phyloP scores from a whole-genome alignment of 2,329 filamentous ascomycete genomes.

The Rachicladosporium sp. region DNA sequence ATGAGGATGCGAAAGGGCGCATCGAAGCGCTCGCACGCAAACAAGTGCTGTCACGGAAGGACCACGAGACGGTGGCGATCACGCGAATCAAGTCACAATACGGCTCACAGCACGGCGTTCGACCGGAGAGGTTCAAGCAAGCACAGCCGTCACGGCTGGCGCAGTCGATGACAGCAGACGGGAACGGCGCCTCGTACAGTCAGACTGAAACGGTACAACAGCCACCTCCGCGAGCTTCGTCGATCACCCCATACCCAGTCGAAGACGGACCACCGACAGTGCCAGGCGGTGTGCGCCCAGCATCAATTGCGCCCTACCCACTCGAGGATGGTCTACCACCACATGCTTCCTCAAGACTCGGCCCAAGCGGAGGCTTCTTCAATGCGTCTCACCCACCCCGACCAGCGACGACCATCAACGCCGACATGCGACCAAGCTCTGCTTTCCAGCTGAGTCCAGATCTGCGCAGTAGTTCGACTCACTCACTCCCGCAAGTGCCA shows the following conservation, averaged over 20 bases:
- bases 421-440: constrained; percentile 40
- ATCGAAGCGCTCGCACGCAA: constrained; percentile 76
- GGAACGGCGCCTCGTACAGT: constrained; percentile 1
- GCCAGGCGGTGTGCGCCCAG: constrained; percentile 17
- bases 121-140: constrained; percentile 28
- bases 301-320: constrained; percentile 57
- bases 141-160: constrained; percentile 17
- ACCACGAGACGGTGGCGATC: constrained; percentile 86
- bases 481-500: constrained; percentile 10
- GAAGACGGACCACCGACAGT: constrained; percentile 23
- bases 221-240: constrained; percentile 11
- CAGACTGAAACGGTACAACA: not conserved
- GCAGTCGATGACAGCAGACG: constrained; percentile 3
- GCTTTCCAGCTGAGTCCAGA: constrained; percentile 41
- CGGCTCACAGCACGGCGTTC: constrained; percentile 38
- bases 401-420: constrained; percentile 30
- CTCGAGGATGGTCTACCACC: constrained; percentile 49
- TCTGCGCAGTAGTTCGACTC: constrained; percentile 19
- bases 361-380: constrained; percentile 26
- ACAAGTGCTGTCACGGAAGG: constrained; percentile 65
- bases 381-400: constrained; percentile 14
- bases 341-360: constrained; percentile 4
- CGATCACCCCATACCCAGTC: constrained; percentile 19
- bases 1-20: constrained; percentile 71
- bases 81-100: constrained; percentile 59